Percentiles rank a stretch among this genome's conserved stretches.
phyloP scores from a whole-genome alignment of 2,329 filamentous ascomycete genomes.

The Plenodomus biglobosus region DNA sequence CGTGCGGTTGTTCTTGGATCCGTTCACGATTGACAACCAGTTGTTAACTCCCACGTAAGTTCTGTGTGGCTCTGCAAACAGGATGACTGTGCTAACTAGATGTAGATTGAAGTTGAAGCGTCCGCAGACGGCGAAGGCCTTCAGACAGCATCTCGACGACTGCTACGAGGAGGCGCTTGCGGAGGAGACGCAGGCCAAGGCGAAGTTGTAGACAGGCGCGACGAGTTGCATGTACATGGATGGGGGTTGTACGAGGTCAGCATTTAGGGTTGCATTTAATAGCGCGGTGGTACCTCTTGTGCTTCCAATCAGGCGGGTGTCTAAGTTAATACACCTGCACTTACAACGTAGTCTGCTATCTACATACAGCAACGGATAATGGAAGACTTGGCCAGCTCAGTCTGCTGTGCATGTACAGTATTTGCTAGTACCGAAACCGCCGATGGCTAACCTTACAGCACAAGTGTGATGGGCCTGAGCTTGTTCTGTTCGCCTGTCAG shows the following conservation, averaged over 20 bases:
- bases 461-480: no score
- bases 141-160: constrained; percentile 59
- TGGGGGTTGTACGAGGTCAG: constrained; percentile 1
- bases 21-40: constrained; percentile 92
- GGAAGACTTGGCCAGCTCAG: no score
- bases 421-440: no score
- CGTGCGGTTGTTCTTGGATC: constrained; percentile 75
- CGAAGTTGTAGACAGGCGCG: constrained; percentile 49
- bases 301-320: not conserved
- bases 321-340: no score
- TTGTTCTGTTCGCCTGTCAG: no score
- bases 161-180: constrained; percentile 60
- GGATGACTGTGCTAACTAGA: constrained; percentile 14
- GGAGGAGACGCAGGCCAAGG: constrained; percentile 45
- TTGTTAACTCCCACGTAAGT: constrained; percentile 84
- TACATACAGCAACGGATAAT: no score
- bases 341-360: no score
- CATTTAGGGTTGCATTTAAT: constrained; percentile 5
- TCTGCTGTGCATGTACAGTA: no score
- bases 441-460: no score
- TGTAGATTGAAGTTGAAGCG: constrained; percentile 70
- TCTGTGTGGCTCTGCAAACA: not conserved
- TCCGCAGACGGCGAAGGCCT: constrained; percentile 65
- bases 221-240: not conserved
- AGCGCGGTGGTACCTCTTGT: not conserved